A percentile compares a stretch with the other conserved stretches of the same genome.
These are phyloP conservation scores for Chlamydomonas reinhardtii DNA, from an alignment of 163 green algal genomes.

Conservation along the genomic window DNA sequence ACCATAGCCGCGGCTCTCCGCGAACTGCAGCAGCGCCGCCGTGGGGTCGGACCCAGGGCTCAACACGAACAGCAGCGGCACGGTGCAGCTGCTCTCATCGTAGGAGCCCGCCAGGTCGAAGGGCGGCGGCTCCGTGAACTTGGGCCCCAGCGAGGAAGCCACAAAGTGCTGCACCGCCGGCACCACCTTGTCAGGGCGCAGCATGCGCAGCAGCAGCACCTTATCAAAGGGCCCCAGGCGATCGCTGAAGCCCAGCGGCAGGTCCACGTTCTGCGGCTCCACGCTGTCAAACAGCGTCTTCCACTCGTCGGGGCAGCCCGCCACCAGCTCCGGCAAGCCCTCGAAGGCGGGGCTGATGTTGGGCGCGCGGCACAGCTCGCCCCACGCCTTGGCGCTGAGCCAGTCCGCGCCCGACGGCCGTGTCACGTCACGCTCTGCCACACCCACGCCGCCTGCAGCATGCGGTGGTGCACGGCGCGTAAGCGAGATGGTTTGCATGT, in stretches of 20 bases:
- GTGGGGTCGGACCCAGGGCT: constrained; percentile 82
- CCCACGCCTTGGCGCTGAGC: constrained; percentile 74
- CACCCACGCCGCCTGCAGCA: constrained; percentile 68
- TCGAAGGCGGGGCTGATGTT: constrained; percentile 60
- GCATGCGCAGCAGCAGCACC: constrained; percentile 75
- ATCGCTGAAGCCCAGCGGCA: constrained; percentile 63
- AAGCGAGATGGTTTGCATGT: too few relatives aligned
- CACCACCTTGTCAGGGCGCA: constrained; percentile 84
- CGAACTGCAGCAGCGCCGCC: constrained; percentile 87
- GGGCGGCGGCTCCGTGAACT: constrained; percentile 80
- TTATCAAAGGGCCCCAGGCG: constrained; percentile 71
- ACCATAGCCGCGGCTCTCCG: constrained; percentile 53
- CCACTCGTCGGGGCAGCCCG: constrained; percentile 64
- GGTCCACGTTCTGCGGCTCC: constrained; percentile 45
- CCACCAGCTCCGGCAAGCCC: constrained; percentile 54
- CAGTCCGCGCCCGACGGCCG: constrained; percentile 61
- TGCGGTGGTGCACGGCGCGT: background rate
- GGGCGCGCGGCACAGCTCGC: constrained; percentile 67
- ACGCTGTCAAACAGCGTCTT: constrained; percentile 73
- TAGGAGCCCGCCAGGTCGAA: constrained; percentile 82
- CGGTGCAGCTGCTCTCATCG: constrained; percentile 71
- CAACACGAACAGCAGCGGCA: constrained; percentile 88
- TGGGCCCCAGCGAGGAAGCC: constrained; percentile 45
- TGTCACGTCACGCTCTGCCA: constrained; percentile 57
- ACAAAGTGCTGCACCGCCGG: constrained; percentile 65